A percentile compares a stretch with the other conserved stretches of the same genome.
Conservation (phyloP, 192 early-diverging fungal species). For the Entophlyctis helioformis region DNA sequence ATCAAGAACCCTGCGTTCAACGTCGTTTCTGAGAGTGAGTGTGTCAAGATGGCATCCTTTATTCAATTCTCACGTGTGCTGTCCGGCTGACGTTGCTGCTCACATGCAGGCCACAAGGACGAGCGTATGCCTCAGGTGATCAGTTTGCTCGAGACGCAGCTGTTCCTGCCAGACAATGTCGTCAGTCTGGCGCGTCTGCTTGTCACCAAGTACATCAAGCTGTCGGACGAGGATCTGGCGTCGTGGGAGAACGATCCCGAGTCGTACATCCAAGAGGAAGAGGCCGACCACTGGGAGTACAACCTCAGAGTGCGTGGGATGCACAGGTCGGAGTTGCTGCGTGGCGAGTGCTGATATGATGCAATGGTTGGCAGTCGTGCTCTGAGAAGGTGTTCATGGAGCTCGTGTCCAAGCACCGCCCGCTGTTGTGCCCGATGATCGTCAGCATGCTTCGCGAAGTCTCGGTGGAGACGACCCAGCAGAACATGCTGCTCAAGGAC, state of each 20-base stretch:
- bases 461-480: conserved; percentile 4
- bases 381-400: conserved; percentile 75
- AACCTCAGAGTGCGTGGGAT: conserved; percentile 45
- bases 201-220: conserved; percentile 59
- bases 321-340: background rate
- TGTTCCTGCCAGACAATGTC: conserved; percentile 63
- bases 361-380: conserved; percentile 40
- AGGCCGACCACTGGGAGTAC: conserved; percentile 78
- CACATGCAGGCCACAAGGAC: too few relatives aligned
- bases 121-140: background rate
- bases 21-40: background rate
- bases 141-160: conserved; percentile 40
- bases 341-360: background rate
- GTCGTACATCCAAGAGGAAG: conserved; percentile 64
- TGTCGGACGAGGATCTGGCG: conserved; percentile 56
- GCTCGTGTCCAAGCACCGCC: conserved; percentile 55
- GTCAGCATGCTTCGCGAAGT: conserved; percentile 46
- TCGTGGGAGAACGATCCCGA: conserved; percentile 81
- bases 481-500: conserved; percentile 52
- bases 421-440: conserved; percentile 45
- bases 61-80: too few relatives aligned
- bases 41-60: too few relatives aligned
- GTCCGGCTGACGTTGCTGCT: too few relatives aligned
- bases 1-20: conserved; percentile 40
- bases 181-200: conserved; percentile 53